Evolutionary conservation across 805 yeast species (phyloP), one percentile per base, ranked within the genome.

Genomic region (Ogataea trehalophila): DNA sequence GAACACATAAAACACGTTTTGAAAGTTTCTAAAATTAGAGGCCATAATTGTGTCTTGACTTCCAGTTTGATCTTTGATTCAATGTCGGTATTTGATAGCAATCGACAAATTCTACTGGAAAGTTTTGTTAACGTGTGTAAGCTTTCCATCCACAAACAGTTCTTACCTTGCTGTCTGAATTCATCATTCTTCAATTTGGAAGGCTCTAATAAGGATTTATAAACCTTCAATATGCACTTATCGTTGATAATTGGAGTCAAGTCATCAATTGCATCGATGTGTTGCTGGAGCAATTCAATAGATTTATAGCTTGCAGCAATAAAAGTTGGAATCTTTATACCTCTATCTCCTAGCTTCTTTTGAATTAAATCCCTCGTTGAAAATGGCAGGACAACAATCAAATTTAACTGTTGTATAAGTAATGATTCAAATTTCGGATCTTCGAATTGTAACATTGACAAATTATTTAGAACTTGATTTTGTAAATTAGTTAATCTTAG

Each of bases 401-500:
- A 67, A 23, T 80, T 74, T 35, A 85, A 59, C 52, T 83, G 87
- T 42, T 74, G 73, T 4, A 83, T 63, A 0, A 83, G 57, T 13
- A 71, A 60, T 0, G 79, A 71, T 52, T 72, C 74, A 35, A 74
- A 69, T 6, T 63, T 65, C 5, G 58, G 51, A 33, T 73, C 65
- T 0, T 63, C 51, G 31, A 45, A 61, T 16, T 16, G 54, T 56
- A 57, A 66, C 1, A 18, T 37, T 2, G 64, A 59, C 22, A 91
- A 59, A 37, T 77, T 77, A 0, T 68, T 69, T 29, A 87, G 58
- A 1, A 87, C 80, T 0, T 80, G 67, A 1, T 58, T 51, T 59
- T 91, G 98, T 39, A 92, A 66, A 9, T 74, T 71, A 0, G 97
- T 78, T 44, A 81, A 79, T 22, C 75, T 77, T 17, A 65, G 58